Base-by-base conservation (phyloP, 345 rosid genomes). In the Gossypium sturtianum region DNA sequence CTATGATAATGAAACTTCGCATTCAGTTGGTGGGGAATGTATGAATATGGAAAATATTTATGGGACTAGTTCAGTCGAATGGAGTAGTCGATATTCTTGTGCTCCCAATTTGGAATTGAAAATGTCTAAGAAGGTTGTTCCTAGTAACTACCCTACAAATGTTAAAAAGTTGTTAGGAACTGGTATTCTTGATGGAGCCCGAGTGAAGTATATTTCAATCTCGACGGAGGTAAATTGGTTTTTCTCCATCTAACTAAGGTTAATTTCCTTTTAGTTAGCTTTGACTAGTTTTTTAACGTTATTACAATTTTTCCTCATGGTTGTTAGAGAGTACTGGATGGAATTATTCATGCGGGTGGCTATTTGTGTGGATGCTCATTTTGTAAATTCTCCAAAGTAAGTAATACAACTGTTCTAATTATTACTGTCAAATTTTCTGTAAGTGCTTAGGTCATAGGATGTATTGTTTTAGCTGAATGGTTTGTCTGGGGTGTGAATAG, bases 181-280 rank as follows among this genome's bases (percentile, higher is more conserved):
- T 51, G 94, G 98, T 63, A 84, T 95, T 57, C 97, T 95, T 44
- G 89, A 93, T 75, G 97, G 98, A 23, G 99, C 99, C 68, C 87
- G 84, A n/a, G 97, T 93, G 77, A 93, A 86, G 80, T 95, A 93
- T 82, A 70, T 93, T 75, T 91, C 89, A 68, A 27, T 60, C 11
- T 69, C 80, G 11, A 76, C 76, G 12, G 86, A 82, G 93, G 99
- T 95, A 87, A 77, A 60, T 23, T 70, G 16, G 71, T 41, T 44
- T 49, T 19, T 59, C 54, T n/a, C 65, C 27, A 17, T 70, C 15
- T 70, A 64, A 64, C 19, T n/a, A 17, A 52, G 61, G 15, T 66
- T 16, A 74, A 54, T 38, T 22, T n/a, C 47, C 51, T 20, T 64
- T 60, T 13, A 43, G 51, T 23, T 15, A 23, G 7, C n/a, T 10